A percentile compares a stretch with the other conserved stretches of the same genome.
These are phyloP conservation scores for Periconia macrospinosa DNA, from an alignment of 2,329 filamentous ascomycete species.

Conservation along the genomic window DNA sequence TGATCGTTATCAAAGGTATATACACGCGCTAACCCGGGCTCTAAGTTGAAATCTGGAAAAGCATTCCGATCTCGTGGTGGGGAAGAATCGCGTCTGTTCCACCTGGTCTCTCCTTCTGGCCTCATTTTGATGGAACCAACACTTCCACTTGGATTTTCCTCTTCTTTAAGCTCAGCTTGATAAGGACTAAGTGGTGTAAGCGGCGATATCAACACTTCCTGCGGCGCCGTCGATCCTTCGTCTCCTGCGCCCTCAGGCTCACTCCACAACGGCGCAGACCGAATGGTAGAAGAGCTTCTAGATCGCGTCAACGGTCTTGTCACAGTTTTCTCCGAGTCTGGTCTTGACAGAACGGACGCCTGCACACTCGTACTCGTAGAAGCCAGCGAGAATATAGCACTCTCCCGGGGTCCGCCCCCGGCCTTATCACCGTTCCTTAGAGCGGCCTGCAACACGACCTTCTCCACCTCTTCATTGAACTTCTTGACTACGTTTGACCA, in stretches of 20 bases:
- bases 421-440: neutral
- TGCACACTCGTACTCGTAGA: neutral
- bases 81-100: neutral
- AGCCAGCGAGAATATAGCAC: constrained; percentile 10
- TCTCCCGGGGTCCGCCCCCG: constrained; percentile 7
- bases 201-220: neutral
- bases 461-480: constrained; percentile 7
- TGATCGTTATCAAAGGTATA: neutral
- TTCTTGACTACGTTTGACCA: neutral
- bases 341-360: neutral
- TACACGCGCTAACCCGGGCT: constrained; percentile 1
- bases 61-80: neutral
- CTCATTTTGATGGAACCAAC: neutral
- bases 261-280: neutral
- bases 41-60: neutral
- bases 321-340: neutral
- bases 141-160: neutral
- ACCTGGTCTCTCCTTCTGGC: neutral
- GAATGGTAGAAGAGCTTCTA: neutral
- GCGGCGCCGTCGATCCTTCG: neutral
- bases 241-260: neutral
- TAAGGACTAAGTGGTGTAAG: neutral
- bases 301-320: neutral
- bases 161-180: neutral
- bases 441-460: neutral